Conservation (phyloP, 2,329 filamentous ascomycete species). For the Cladosporium colombiae region DNA sequence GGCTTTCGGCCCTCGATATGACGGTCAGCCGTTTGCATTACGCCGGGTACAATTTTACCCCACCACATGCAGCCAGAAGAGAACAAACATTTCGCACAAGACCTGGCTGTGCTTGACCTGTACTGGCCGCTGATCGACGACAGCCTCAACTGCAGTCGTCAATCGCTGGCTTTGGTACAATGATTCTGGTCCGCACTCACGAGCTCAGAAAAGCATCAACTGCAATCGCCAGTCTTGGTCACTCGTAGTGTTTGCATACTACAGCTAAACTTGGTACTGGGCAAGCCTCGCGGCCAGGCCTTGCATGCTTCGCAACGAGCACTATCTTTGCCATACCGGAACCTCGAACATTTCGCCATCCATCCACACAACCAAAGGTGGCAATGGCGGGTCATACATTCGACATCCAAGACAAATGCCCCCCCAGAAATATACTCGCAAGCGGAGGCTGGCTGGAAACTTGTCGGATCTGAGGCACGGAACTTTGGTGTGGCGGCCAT, state of each 20-base stretch:
- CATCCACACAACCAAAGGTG: neutral
- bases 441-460: constrained; percentile 1
- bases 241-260: neutral
- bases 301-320: neutral
- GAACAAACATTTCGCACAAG: neutral
- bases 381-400: neutral
- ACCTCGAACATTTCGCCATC: neutral
- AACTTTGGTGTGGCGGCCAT: constrained; percentile 13
- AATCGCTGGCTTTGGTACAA: neutral
- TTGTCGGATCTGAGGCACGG: neutral
- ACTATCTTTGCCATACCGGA: neutral
- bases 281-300: neutral
- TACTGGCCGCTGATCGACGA: neutral
- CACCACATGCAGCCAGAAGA: neutral
- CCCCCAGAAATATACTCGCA: neutral
- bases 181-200: neutral
- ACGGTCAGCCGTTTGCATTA: neutral
- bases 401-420: neutral
- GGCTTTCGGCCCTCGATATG: neutral
- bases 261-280: neutral
- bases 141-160: constrained; percentile 6
- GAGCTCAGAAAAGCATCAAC: neutral
- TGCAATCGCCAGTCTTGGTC: neutral
- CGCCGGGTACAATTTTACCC: neutral
- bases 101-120: neutral